Percentiles rank a stretch among this genome's conserved stretches.
Evolutionary conservation across 192 early-diverging fungal genomes (phyloP).

Genomic region (Pilobolus umbonatus): DNA sequence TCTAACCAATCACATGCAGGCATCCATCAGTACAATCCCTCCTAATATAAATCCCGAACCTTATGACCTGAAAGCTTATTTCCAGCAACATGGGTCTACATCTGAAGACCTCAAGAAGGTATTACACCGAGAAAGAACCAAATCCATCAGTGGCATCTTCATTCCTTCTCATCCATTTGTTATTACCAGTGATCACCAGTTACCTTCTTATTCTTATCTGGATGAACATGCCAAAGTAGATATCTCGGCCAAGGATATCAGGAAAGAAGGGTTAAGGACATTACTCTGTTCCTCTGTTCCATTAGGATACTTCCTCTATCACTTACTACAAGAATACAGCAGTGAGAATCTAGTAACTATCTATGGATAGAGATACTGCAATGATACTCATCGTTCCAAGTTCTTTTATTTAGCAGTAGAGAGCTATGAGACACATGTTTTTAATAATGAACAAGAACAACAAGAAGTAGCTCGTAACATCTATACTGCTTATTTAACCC

Average conservation of each 20-base stretch:
- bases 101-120: neutral
- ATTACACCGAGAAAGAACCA: neutral
- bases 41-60: too few relatives aligned
- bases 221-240: conserved; percentile 6
- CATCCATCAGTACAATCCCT: too few relatives aligned
- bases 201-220: too few relatives aligned
- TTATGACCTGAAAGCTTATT: too few relatives aligned
- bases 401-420: conserved; percentile 16
- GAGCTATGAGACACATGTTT: conserved; percentile 1
- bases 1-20: too few relatives aligned
- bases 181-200: too few relatives aligned
- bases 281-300: conserved; percentile 1
- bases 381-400: too few relatives aligned
- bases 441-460: neutral
- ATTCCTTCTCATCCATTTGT: too few relatives aligned
- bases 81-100: too few relatives aligned
- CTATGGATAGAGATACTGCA: too few relatives aligned
- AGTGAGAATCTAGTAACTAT: conserved; percentile 10
- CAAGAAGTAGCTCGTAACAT: conserved; percentile 8
- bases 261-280: conserved; percentile 6
- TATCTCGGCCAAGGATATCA: conserved; percentile 5
- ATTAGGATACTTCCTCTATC: conserved; percentile 10
- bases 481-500: conserved; percentile 3
- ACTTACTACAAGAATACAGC: conserved; percentile 13
- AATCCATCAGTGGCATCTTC: neutral